phyloP scores from a whole-genome alignment of 495 filamentous ascomycete genomes.

The Aspergillus biplanus region DNA sequence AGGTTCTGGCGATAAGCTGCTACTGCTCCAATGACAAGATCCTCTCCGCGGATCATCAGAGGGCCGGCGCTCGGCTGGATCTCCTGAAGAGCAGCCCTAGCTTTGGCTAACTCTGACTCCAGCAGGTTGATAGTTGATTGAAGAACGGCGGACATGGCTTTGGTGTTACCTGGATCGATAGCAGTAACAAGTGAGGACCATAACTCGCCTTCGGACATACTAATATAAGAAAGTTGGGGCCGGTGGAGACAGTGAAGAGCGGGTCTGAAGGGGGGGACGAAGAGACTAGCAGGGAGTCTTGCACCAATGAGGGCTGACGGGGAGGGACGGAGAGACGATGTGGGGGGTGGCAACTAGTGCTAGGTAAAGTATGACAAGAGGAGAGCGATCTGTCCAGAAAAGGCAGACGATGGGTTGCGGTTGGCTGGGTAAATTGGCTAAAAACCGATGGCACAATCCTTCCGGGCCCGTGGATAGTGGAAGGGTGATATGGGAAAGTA shows the following conservation, averaged over 20 bases:
- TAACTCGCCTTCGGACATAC: slow-evolving; percentile 42
- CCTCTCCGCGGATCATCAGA: slow-evolving; percentile 36
- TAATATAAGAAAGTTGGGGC: slow-evolving; percentile 14
- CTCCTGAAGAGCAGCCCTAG: slow-evolving; percentile 47
- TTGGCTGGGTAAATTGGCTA: slow-evolving; percentile 6
- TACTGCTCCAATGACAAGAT: slow-evolving; percentile 47
- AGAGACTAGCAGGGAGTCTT: not conserved
- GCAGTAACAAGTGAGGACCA: slow-evolving; percentile 41
- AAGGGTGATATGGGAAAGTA: not conserved
- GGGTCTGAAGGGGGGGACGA: not conserved
- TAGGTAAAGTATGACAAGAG: not conserved
- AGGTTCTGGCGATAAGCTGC: slow-evolving; percentile 47
- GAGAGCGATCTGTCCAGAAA: slow-evolving; percentile 1
- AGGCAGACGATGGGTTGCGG: not conserved
- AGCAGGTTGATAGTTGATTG: slow-evolving; percentile 50
- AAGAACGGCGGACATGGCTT: slow-evolving; percentile 47
- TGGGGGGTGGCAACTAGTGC: slow-evolving; percentile 11
- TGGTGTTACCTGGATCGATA: slow-evolving; percentile 37
- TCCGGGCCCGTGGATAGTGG: not conserved
- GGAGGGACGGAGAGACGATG: slow-evolving; percentile 8
- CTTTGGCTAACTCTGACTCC: slow-evolving; percentile 49
- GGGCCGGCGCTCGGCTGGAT: slow-evolving; percentile 43
- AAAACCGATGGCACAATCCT: not conserved
- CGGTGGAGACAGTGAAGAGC: not conserved
- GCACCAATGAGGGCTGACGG: not conserved